Evolutionary conservation across 2,329 filamentous ascomycete genomes (phyloP).

Genomic region (Chaetomiaceae sp.): DNA sequence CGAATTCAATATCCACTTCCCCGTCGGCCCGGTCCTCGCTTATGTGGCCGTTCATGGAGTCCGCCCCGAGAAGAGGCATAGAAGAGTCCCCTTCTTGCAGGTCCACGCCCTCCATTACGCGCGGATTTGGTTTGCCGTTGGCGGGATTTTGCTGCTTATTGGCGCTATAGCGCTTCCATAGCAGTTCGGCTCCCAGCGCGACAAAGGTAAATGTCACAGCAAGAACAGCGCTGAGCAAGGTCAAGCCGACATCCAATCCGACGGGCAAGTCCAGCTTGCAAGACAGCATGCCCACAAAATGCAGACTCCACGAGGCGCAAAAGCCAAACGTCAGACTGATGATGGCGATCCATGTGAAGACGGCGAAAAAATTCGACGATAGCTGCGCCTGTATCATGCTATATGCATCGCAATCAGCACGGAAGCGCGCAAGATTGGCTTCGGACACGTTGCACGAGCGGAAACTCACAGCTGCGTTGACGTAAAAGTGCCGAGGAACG

Average conservation of each 20-base stretch:
- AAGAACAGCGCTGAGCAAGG: constrained; percentile 4
- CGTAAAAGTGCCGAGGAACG: constrained; percentile 7
- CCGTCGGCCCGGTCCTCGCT: not conserved
- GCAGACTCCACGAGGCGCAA: constrained; percentile 6
- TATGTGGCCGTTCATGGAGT: not conserved
- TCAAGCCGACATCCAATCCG: constrained; percentile 3
- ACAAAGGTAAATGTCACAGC: constrained; percentile 5
- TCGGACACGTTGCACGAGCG: not conserved
- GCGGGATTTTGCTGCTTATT: not conserved
- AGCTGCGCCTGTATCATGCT: constrained; percentile 9
- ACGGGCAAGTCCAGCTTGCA: constrained; percentile 6
- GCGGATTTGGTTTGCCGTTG: not conserved
- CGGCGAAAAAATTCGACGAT: constrained; percentile 4
- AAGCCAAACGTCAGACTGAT: constrained; percentile 7
- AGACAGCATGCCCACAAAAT: constrained; percentile 8
- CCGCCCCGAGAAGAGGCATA: not conserved
- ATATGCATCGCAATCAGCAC: not conserved
- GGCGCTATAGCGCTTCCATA: constrained; percentile 6
- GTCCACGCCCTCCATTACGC: not conserved
- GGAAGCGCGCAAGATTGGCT: not conserved
- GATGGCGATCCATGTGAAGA: constrained; percentile 3
- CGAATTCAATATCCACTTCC: not conserved
- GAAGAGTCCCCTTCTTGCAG: not conserved
- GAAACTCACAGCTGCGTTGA: constrained; percentile 5
- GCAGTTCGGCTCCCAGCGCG: constrained; percentile 2